Base-by-base conservation (phyloP, 805 yeast genomes). In the Maudiozyma saulgeensis region DNA sequence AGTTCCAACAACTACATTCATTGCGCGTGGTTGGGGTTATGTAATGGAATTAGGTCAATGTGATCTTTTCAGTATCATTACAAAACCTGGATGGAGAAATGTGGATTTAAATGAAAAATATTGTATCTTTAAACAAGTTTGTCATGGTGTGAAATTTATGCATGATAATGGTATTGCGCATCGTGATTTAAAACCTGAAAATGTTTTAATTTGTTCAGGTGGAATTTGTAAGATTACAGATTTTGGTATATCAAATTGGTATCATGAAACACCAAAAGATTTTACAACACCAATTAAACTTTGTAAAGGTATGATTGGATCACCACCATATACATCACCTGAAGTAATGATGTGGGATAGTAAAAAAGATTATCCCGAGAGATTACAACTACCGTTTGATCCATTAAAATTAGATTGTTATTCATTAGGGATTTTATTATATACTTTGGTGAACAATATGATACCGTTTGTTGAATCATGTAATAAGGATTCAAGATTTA, bases 291-390 rank as follows among this genome's bases (percentile, higher is more conserved):
- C 56, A 6, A 45, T 68, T 8, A 68, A 62, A 43, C 41, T 55
- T 31, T 66, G 68, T 38, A 68, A 74, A 41, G 69, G 79, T 1
- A 75, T 76, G 62, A 83, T 84, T 41, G 93, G 95, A 1, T 83
- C 90, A 0, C 87, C 93, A 3, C 93, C 93, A 1, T 85, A 83
- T 63, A 78, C 83, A 12, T 80, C 91, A 4, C 93, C 95, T 1
- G 93, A 85, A 64, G 86, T 84, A 15, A 75, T 80, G 77, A 62
- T 68, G 26, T 75, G 69, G 38, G 66, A 61, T 48, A 48, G 59
- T 8, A 58, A 64, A 48, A 59, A 62, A 46, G 48, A 49, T n/a
- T 55, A 60, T 70, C 70, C 64, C 56, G 68, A 58, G 61, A 46
- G 56, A 44, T 46, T 44, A 46, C 62, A 56, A 19, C 59, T 62